A percentile compares a stretch with the other conserved stretches of the same genome.
These are phyloP conservation scores for Hortaea werneckii DNA, from an alignment of 2,329 filamentous ascomycete species.

Conservation along the genomic window DNA sequence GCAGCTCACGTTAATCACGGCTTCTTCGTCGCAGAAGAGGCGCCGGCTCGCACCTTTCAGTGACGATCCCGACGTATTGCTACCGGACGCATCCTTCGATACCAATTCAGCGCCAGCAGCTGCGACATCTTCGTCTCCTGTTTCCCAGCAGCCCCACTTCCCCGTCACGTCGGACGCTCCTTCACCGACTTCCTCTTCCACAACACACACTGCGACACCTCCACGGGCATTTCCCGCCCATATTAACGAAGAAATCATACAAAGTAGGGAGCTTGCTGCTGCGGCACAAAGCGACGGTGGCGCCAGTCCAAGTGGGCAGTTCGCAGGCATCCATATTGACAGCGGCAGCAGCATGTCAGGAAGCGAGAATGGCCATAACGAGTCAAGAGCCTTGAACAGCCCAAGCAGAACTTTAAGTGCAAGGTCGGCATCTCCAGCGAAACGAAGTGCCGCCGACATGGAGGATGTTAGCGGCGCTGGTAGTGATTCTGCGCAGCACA, in stretches of 20 bases:
- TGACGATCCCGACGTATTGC: not conserved
- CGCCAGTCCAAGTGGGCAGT: slow-evolving; percentile 19
- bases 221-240: slow-evolving; percentile 45
- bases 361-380: slow-evolving; percentile 15
- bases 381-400: slow-evolving; percentile 10
- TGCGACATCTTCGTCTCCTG: slow-evolving; percentile 15
- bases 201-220: slow-evolving; percentile 10
- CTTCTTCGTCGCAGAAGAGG: slow-evolving; percentile 11
- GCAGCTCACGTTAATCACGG: slow-evolving; percentile 8
- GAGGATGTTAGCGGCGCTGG: slow-evolving; percentile 29
- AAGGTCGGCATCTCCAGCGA: slow-evolving; percentile 44
- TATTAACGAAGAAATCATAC: slow-evolving; percentile 41
- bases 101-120: slow-evolving; percentile 10
- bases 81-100: slow-evolving; percentile 11
- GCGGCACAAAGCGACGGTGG: slow-evolving; percentile 13
- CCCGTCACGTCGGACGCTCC: slow-evolving; percentile 5
- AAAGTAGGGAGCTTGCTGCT: slow-evolving; percentile 10
- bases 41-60: slow-evolving; percentile 7
- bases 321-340: slow-evolving; percentile 20
- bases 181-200: slow-evolving; percentile 12
- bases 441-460: slow-evolving; percentile 46
- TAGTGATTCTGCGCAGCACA: slow-evolving; percentile 3
- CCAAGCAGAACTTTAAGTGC: slow-evolving; percentile 10
- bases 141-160: slow-evolving; percentile 8
- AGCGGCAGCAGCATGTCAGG: slow-evolving; percentile 36